These are phyloP conservation scores for Fusarium pseudocircinatum DNA, from an alignment of 2,329 filamentous ascomycete genomes.

Conservation along the genomic window DNA sequence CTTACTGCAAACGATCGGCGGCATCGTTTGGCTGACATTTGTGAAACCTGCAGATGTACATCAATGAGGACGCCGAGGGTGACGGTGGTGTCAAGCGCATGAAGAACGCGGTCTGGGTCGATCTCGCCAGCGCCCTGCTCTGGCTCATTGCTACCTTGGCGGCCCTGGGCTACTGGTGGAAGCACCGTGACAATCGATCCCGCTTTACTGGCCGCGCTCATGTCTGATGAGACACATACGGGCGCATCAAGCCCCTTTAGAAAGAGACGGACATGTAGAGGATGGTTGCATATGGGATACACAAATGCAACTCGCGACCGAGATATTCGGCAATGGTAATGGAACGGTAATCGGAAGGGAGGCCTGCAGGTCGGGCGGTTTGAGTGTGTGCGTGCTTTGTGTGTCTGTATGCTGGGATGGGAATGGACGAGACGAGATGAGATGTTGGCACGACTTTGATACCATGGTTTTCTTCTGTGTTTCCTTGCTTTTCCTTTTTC, in stretches of 20 bases:
- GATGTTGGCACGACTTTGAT: constrained; percentile 9
- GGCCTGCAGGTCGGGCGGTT: constrained; percentile 29
- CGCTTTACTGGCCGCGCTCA: constrained; percentile 69
- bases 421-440: background rate
- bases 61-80: constrained; percentile 72
- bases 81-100: constrained; percentile 74
- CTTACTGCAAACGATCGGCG: background rate
- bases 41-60: constrained; percentile 66
- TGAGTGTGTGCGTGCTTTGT: background rate
- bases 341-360: background rate
- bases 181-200: constrained; percentile 60
- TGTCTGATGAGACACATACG: constrained; percentile 50
- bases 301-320: background rate
- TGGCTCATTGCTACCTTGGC: constrained; percentile 75
- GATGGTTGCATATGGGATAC: background rate
- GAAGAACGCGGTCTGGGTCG: constrained; percentile 88
- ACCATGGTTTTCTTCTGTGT: constrained; percentile 1
- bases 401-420: background rate
- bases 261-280: constrained; percentile 1
- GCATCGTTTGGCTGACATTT: constrained; percentile 20
- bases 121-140: constrained; percentile 76
- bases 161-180: constrained; percentile 67
- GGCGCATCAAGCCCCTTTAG: background rate
- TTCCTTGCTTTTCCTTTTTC: background rate
- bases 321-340: constrained; percentile 1